Conservation (phyloP, 1,139 yeast species). For the Candida labiduridarum region DNA sequence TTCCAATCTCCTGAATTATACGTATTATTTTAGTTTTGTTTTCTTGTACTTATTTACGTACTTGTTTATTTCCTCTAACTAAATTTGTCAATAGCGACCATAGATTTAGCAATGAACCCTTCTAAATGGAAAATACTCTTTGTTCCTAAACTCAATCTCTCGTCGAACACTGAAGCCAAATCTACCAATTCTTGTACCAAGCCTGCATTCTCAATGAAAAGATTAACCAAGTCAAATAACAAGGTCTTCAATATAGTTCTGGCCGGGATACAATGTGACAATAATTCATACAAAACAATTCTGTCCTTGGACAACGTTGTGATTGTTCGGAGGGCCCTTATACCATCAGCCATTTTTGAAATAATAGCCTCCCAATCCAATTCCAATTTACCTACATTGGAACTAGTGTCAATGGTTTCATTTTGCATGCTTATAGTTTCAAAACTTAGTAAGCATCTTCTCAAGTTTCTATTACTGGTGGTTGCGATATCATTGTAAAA, state of each 20-base stretch:
- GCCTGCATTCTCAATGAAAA: slow-evolving; percentile 7
- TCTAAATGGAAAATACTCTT: slow-evolving; percentile 93
- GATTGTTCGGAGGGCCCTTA: slow-evolving; percentile 67
- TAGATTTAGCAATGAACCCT: slow-evolving; percentile 86
- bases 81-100: slow-evolving; percentile 54
- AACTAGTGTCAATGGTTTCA: slow-evolving; percentile 47
- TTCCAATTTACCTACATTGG: slow-evolving; percentile 27
- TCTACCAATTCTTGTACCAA: slow-evolving; percentile 59
- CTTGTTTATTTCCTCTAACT: background rate
- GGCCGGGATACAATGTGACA: slow-evolving; percentile 94
- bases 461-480: slow-evolving; percentile 67
- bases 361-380: slow-evolving; percentile 93
- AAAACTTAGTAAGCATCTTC: slow-evolving; percentile 75
- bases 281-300: slow-evolving; percentile 75
- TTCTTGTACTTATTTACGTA: background rate
- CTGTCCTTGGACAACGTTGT: slow-evolving; percentile 72
- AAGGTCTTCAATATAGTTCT: slow-evolving; percentile 71
- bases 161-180: slow-evolving; percentile 78
- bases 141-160: slow-evolving; percentile 80
- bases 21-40: background rate
- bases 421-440: slow-evolving; percentile 85
- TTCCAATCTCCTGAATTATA: background rate
- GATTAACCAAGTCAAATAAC: slow-evolving; percentile 54
- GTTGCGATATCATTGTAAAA: slow-evolving; percentile 57
- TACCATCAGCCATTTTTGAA: slow-evolving; percentile 59